phyloP scores from a whole-genome alignment of 2,329 filamentous ascomycete species.

The Diaporthe vaccinii region DNA sequence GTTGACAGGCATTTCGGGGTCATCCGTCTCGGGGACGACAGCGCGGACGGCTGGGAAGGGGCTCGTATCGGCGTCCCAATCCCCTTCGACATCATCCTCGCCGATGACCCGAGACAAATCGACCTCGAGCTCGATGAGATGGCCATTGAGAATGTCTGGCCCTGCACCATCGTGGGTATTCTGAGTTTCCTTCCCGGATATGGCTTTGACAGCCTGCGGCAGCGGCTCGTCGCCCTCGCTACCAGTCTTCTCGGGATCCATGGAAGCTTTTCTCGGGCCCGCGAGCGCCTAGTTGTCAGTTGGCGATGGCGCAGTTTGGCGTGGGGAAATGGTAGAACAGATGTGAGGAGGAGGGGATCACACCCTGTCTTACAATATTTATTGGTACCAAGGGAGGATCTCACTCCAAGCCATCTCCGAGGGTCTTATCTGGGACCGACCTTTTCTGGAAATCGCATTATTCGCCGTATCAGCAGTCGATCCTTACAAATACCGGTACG shows the following conservation, averaged over 20 bases:
- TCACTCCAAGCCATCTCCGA: not conserved
- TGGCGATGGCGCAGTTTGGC: conserved; percentile 8
- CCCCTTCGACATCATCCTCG: conserved; percentile 48
- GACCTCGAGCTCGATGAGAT: conserved; percentile 50
- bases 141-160: conserved; percentile 44
- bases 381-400: not conserved
- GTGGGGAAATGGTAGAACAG: not conserved
- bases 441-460: not conserved
- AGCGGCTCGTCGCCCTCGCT: conserved; percentile 28
- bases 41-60: conserved; percentile 51
- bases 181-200: conserved; percentile 26
- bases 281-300: conserved; percentile 1
- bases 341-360: not conserved
- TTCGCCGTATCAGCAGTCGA: not conserved
- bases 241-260: conserved; percentile 33
- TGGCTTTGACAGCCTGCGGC: not conserved
- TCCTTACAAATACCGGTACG: not conserved
- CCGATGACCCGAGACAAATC: conserved; percentile 47
- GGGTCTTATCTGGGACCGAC: not conserved
- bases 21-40: conserved; percentile 51
- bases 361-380: conserved; percentile 5
- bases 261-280: not conserved
- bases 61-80: conserved; percentile 49
- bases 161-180: conserved; percentile 13
- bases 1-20: conserved; percentile 55